Base-by-base conservation (phyloP, 2,329 filamentous ascomycete species). In the Achaetomium macrosporum region DNA sequence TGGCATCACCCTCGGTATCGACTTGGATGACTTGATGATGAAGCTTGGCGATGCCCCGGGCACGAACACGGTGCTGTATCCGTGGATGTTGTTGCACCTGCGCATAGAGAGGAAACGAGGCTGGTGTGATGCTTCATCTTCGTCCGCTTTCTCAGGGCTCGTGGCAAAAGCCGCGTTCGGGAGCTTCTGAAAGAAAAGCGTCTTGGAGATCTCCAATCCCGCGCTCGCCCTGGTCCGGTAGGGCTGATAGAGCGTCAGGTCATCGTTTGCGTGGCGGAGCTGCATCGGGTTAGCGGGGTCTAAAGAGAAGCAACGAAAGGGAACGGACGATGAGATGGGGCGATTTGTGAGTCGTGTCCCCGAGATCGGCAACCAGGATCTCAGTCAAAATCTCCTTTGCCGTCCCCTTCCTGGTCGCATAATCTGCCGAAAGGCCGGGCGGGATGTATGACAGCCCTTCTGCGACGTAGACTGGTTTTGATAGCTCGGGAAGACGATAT, bases 161-260 rank as follows among this genome's bases (percentile, higher is more conserved):
- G 79, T 83, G 9, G 88, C 85, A 42, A 91, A 70, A 30, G 78
- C 75, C 15, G 83, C 74, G 60, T 92, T 90, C 1, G 81, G 70
- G 1, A 87, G 71, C 68, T 96, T 96, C 51, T 85, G 76, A 68
- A 95, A 96, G 50, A 83, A 81, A 11, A 96, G 72, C 8, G 77
- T 79, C 20, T 73, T 71, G 1, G 78, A 72, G 59, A 85, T 77
- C 6, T 75, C 68, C 29, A 70, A 60, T 8, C 64, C 61, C n/a
- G 63, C 66, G 51, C 67, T 67, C 29, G 64, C 65, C 37, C 65
- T 70, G 56, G 72, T 72, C 40, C 81, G 76, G 61, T 90, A 86
- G 1, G 92, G 90, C 65, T 93, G 84, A 66, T 97, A 99, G 42
- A 97, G 79, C 11, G 87, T 86, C 33, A 97, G 73, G 64, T 97